Base-by-base conservation (phyloP, 192 early-diverging fungal species). In the Coemansia sp. region DNA sequence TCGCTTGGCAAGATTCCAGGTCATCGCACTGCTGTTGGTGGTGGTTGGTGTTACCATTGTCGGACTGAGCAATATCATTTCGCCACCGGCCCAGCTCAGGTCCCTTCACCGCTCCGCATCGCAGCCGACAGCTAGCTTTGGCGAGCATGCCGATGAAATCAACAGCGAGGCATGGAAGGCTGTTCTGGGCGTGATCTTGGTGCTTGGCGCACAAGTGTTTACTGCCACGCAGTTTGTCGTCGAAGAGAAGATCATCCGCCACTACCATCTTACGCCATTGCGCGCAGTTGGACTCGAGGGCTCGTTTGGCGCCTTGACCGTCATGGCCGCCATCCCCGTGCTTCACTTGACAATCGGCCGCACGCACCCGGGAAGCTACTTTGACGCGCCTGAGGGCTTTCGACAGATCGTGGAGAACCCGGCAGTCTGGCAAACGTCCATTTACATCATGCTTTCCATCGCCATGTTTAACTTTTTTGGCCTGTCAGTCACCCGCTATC, bases 391-490 rank as follows among this genome's bases (percentile, higher is more conserved):
- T 12, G 83, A 73, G 10, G 94, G 92, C 52, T 93, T 78, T 66
- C 73, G 86, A 28, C 89, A 96, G 72, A 85, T 94, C 55, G 68
- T 85, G 47, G 72, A 75, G 47, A 79, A 86, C 57, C 83, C 86
- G 7, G 70, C 76, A 11, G 84, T 92, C 18, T 92, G 90, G 91
- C 72, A 85, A 45, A 83, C 88, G 14, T 86, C 85, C 33, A 87
- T 97, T 42, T 89, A 89, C 28, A 93, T 95, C 70, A 88, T 91
- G 74, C 88, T 93, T 62, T 93, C 90, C 2, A 98, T 98, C 69
- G 92, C 93, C n/a, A 89, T 91, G 43, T 97, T 96, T 86, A 97
- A 99, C 80, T 96, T 90, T 84, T 96, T 94, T 74, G 96, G 96
- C 6, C 86, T 99, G 23, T 88, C 88, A 3, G 93, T 99, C 25